Percentiles rank a stretch among this genome's conserved stretches.
Evolutionary conservation across 192 early-diverging fungal species (phyloP).

Genomic region (Entomortierella beljakovae): DNA sequence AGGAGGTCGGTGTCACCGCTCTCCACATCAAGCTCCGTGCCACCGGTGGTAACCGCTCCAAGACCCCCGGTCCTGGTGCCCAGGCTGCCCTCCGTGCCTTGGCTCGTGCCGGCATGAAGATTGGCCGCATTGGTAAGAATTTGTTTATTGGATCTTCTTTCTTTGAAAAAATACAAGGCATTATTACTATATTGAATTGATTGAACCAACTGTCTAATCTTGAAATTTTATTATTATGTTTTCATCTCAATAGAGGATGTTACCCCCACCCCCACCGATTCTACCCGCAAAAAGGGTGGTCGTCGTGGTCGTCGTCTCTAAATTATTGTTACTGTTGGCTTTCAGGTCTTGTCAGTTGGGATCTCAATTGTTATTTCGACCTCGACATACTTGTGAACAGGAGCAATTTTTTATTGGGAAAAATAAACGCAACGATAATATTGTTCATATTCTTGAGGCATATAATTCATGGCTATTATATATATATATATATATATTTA

Average conservation of each 20-base stretch:
- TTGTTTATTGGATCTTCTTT: neutral
- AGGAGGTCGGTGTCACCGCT: conserved; percentile 99
- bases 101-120: conserved; percentile 98
- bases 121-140: conserved; percentile 84
- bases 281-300: conserved; percentile 99
- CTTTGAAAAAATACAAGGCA: neutral
- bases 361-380: conserved; percentile 2
- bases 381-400: conserved; percentile 12
- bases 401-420: conserved; percentile 21
- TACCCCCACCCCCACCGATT: conserved; percentile 99
- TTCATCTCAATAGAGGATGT: conserved; percentile 86
- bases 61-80: conserved; percentile 98
- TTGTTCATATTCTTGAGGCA: neutral
- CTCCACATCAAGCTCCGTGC: conserved; percentile 99
- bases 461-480: too few relatives aligned
- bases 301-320: conserved; percentile 99
- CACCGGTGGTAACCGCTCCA: conserved; percentile 98
- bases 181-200: neutral
- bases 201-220: conserved; percentile 60
- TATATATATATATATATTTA: too few relatives aligned
- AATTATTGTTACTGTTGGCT: conserved; percentile 30
- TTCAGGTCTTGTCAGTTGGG: conserved; percentile 4
- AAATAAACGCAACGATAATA: conserved; percentile 14
- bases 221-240: conserved; percentile 71
- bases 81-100: conserved; percentile 98